These are phyloP conservation scores for Hypsizygus ulmarius DNA, from an alignment of 1,284 basidiomycete genomes.

Conservation along the genomic window DNA sequence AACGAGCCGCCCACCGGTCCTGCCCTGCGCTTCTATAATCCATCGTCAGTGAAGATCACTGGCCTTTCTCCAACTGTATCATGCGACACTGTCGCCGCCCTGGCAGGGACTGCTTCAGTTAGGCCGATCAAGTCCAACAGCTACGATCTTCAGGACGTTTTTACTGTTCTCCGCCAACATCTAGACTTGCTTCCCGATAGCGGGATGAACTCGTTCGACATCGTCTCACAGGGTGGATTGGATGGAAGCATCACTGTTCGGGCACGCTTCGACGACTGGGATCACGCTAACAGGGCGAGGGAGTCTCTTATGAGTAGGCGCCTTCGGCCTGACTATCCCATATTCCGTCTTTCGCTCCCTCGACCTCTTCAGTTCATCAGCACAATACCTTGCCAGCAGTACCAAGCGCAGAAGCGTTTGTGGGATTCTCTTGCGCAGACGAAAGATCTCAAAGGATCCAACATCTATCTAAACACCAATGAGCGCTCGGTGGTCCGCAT, in stretches of 20 bases:
- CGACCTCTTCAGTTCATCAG: slow-evolving; percentile 46
- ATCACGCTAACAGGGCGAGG: slow-evolving; percentile 39
- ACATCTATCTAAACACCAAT: slow-evolving; percentile 24
- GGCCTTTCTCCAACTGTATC: slow-evolving; percentile 26
- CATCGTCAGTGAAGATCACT: slow-evolving; percentile 35
- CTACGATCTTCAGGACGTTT: slow-evolving; percentile 17
- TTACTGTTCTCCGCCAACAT: slow-evolving; percentile 16
- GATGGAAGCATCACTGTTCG: slow-evolving; percentile 32
- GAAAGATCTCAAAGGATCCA: slow-evolving; percentile 31
- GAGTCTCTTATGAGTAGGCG: slow-evolving; percentile 28
- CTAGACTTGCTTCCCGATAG: slow-evolving; percentile 14
- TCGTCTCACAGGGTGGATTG: slow-evolving; percentile 8
- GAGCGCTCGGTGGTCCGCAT: slow-evolving; percentile 28
- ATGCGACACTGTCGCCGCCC: slow-evolving; percentile 15
- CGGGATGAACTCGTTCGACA: slow-evolving; percentile 18
- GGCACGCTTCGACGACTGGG: slow-evolving; percentile 45
- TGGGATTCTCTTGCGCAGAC: slow-evolving; percentile 43
- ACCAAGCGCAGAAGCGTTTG: slow-evolving; percentile 43
- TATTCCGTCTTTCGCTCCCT: slow-evolving; percentile 37
- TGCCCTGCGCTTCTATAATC: slow-evolving; percentile 20
- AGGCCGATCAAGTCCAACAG: slow-evolving; percentile 18
- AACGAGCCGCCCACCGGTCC: slow-evolving; percentile 33
- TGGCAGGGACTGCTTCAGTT: slow-evolving; percentile 16
- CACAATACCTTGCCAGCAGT: slow-evolving; percentile 45
- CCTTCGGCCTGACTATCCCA: slow-evolving; percentile 26